A percentile compares a stretch with the other conserved stretches of the same genome.
These are phyloP conservation scores for Pisolithus orientalis DNA, from an alignment of 768 basidiomycete genomes.

Conservation along the genomic window DNA sequence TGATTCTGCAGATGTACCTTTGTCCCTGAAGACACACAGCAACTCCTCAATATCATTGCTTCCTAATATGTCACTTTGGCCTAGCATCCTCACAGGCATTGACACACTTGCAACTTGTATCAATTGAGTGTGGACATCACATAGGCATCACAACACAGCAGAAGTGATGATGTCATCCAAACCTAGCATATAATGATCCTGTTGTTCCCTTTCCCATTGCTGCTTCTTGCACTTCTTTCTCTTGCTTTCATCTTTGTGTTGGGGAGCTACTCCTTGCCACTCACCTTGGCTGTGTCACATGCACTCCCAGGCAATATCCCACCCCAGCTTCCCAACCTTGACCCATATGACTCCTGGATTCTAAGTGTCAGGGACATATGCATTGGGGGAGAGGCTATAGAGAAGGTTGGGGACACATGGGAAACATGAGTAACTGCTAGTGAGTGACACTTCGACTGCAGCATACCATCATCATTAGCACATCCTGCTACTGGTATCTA, in stretches of 20 bases:
- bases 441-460: neutral
- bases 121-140: constrained; percentile 26
- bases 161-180: constrained; percentile 29
- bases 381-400: constrained; percentile 43
- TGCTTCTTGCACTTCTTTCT: constrained; percentile 27
- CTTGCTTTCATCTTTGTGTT: constrained; percentile 17
- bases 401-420: constrained; percentile 44
- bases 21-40: constrained; percentile 23
- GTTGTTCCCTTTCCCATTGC: constrained; percentile 12
- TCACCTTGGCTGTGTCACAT: constrained; percentile 1
- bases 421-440: constrained; percentile 38
- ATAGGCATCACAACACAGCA: constrained; percentile 43
- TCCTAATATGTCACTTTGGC: constrained; percentile 21
- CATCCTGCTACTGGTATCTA: too few species aligned
- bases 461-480: neutral
- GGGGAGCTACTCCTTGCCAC: neutral
- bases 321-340: constrained; percentile 24
- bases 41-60: constrained; percentile 17
- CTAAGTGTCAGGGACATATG: constrained; percentile 24
- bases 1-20: constrained; percentile 36
- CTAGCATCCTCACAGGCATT: constrained; percentile 34
- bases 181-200: neutral
- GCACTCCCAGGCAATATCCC: constrained; percentile 18
- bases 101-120: constrained; percentile 33
- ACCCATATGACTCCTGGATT: constrained; percentile 10